These are phyloP conservation scores for Wickerhamomyces chaumierensis DNA, from an alignment of 805 yeast genomes.

Conservation along the genomic window DNA sequence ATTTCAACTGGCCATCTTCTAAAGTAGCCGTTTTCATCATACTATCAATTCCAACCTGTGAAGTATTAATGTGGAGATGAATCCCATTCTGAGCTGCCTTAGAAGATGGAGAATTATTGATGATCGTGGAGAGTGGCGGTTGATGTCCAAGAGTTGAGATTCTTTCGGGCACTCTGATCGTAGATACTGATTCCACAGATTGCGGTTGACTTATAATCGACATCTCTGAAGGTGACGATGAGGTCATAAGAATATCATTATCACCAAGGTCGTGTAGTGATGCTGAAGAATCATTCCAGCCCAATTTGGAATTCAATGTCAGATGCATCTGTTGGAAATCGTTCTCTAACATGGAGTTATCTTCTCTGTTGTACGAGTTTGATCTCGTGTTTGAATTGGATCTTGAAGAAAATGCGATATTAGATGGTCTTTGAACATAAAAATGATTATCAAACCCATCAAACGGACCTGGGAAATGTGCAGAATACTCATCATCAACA, in stretches of 20 bases:
- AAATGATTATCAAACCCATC: conserved; percentile 3
- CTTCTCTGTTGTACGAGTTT: neutral
- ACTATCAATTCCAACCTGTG: too few species aligned
- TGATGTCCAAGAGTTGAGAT: too few species aligned
- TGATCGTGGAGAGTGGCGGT: too few species aligned
- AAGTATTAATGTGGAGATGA: too few species aligned
- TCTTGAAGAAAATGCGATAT: neutral
- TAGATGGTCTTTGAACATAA: neutral
- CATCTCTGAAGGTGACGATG: too few species aligned
- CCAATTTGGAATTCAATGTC: neutral
- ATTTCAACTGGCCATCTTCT: too few species aligned
- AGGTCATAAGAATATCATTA: neutral
- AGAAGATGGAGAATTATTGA: too few species aligned
- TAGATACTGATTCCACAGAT: too few species aligned
- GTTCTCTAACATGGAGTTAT: neutral
- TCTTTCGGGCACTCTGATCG: too few species aligned
- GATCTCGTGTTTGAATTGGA: neutral
- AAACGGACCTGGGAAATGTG: conserved; percentile 2
- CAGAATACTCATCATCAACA: neutral
- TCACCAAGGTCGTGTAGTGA: neutral
- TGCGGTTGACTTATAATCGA: too few species aligned
- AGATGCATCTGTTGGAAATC: neutral
- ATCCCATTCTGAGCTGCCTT: too few species aligned
- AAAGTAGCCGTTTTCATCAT: too few species aligned
- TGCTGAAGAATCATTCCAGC: neutral